Evolutionary conservation across 2,329 filamentous ascomycete species (phyloP).

Genomic region (Rhynchosporium agropyri): DNA sequence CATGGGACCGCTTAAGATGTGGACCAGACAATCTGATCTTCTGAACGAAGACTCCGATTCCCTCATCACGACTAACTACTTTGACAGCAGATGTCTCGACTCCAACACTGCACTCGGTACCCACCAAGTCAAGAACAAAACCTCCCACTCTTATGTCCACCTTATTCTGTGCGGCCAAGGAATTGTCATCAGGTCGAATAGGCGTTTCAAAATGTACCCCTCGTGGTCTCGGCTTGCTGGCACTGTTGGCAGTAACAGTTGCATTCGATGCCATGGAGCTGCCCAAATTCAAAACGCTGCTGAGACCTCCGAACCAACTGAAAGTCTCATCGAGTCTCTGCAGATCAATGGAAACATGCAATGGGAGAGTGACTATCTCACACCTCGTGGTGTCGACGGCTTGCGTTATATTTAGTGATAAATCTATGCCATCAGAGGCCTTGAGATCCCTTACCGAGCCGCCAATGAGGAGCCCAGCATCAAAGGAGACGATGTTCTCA

Average conservation of each 20-base stretch:
- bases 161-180: conserved; percentile 53
- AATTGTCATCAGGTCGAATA: conserved; percentile 38
- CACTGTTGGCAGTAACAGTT: conserved; percentile 49
- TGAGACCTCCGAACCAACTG: conserved; percentile 86
- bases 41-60: conserved; percentile 72
- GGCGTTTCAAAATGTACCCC: conserved; percentile 62
- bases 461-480: conserved; percentile 58
- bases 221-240: conserved; percentile 49
- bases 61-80: conserved; percentile 72
- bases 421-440: conserved; percentile 58
- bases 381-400: conserved; percentile 52
- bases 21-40: conserved; percentile 77
- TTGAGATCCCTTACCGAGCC: conserved; percentile 62
- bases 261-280: conserved; percentile 78
- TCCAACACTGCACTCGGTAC: conserved; percentile 73
- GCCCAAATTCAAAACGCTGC: conserved; percentile 86
- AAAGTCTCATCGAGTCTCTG: conserved; percentile 84
- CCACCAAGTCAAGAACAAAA: conserved; percentile 73
- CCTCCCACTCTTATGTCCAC: conserved; percentile 77
- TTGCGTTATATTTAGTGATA: conserved; percentile 57
- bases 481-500: conserved; percentile 66
- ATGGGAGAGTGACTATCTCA: conserved; percentile 73
- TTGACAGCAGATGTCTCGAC: conserved; percentile 83
- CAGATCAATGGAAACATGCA: conserved; percentile 76
- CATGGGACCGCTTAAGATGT: conserved; percentile 54